Evolutionary conservation across 306 rosid genomes (phyloP).

Genomic region (Gastrolobium bilobum): DNA sequence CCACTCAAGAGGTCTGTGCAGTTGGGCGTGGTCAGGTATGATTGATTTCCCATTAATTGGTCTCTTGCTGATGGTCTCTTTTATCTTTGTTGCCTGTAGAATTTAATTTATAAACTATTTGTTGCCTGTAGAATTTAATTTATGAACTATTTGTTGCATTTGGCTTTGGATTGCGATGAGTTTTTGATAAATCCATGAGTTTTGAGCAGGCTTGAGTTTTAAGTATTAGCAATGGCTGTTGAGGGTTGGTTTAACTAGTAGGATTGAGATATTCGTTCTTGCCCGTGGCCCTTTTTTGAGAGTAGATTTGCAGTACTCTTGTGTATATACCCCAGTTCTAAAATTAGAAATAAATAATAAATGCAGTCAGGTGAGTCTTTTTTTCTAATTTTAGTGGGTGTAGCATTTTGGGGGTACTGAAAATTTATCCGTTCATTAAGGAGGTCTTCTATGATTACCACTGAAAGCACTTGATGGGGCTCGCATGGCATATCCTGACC

Average conservation of each 20-base stretch:
- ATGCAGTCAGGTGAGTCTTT: too few species aligned
- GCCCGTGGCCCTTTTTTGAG: neutral
- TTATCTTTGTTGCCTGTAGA: neutral
- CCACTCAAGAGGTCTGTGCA: conserved; percentile 97
- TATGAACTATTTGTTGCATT: conserved; percentile 1
- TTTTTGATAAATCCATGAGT: neutral
- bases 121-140: neutral
- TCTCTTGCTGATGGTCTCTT: neutral
- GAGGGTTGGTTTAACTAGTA: neutral
- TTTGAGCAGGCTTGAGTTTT: neutral
- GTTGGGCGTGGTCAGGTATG: conserved; percentile 97
- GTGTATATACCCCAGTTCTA: too few species aligned
- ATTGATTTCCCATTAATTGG: neutral
- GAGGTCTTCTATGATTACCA: neutral
- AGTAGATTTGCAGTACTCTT: neutral
- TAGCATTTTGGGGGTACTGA: too few species aligned
- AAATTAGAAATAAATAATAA: too few species aligned
- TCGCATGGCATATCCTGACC: conserved; percentile 2
- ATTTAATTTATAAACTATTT: neutral
- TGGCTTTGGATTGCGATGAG: conserved; percentile 13
- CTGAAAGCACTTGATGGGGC: neutral
- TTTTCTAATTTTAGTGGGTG: too few species aligned
- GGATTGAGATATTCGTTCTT: neutral
- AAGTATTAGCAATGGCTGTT: neutral
- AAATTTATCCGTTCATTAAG: too few species aligned